A percentile compares a stretch with the other conserved stretches of the same genome.
phyloP scores from a whole-genome alignment of 805 yeast genomes.

The Nakazawaea wyomingensis region DNA sequence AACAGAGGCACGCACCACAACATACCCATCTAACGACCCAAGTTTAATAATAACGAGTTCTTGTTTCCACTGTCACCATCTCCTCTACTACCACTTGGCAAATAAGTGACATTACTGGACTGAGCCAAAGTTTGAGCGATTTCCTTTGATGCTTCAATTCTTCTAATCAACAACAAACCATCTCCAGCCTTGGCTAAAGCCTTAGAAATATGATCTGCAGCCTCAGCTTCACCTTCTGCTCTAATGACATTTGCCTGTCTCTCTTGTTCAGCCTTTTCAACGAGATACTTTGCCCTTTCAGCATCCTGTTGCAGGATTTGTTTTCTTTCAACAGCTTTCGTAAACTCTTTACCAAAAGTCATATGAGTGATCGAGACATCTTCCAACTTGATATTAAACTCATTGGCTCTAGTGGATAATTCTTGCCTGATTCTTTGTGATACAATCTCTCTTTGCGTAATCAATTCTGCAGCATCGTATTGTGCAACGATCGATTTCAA shows the following conservation, averaged over 20 bases:
- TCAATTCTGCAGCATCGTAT: conserved; percentile 93
- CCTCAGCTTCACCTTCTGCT: conserved; percentile 99
- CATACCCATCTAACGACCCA: conserved; percentile 51
- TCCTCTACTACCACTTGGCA: conserved; percentile 52
- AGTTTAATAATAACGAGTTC: conserved; percentile 55
- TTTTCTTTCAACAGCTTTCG: conserved; percentile 97
- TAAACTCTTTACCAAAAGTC: conserved; percentile 95
- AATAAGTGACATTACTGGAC: conserved; percentile 82
- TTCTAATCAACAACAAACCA: conserved; percentile 86
- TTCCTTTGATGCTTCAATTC: conserved; percentile 95
- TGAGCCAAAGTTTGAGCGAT: conserved; percentile 84
- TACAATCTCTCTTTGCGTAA: conserved; percentile 94
- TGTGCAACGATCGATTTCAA: conserved; percentile 88
- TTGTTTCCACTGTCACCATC: conserved; percentile 32
- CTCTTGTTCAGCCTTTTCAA: conserved; percentile 96
- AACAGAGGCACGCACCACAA: too few species aligned
- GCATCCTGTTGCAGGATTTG: conserved; percentile 99
- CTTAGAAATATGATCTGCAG: conserved; percentile 91
- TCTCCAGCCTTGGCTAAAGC: conserved; percentile 95
- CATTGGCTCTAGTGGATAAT: conserved; percentile 73
- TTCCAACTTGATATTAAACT: conserved; percentile 87
- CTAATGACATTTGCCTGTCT: conserved; percentile 91
- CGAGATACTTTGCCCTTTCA: conserved; percentile 89
- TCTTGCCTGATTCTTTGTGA: conserved; percentile 86
- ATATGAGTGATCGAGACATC: conserved; percentile 97